These are phyloP conservation scores for Tylopilus rubrobrunneus DNA, from an alignment of 768 basidiomycete species.

Conservation along the genomic window DNA sequence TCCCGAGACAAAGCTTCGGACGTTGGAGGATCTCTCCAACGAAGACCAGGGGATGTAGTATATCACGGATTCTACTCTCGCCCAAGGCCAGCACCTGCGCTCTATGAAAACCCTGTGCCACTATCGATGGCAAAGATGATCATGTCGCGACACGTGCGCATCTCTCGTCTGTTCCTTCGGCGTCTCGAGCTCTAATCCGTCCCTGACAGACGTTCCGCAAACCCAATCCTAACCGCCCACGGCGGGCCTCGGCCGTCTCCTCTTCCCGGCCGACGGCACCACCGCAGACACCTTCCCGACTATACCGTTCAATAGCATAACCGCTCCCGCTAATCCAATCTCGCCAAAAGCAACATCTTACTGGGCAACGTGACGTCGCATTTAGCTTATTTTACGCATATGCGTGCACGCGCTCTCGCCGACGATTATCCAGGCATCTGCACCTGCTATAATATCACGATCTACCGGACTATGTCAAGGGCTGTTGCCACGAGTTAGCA, in stretches of 20 bases:
- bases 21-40: background rate
- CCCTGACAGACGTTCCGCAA: slow-evolving; percentile 31
- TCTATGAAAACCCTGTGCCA: slow-evolving; percentile 41
- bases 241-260: slow-evolving; percentile 20
- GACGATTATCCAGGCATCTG: slow-evolving; percentile 13
- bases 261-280: slow-evolving; percentile 21
- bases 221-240: slow-evolving; percentile 27
- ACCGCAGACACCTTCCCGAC: slow-evolving; percentile 32
- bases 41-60: background rate
- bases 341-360: slow-evolving; percentile 15
- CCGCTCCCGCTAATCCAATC: slow-evolving; percentile 12
- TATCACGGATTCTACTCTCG: background rate
- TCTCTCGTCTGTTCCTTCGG: background rate
- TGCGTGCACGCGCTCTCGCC: slow-evolving; percentile 18
- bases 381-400: slow-evolving; percentile 30
- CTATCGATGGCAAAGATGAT: slow-evolving; percentile 51
- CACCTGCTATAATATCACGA: slow-evolving; percentile 29
- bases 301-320: slow-evolving; percentile 35
- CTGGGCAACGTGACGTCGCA: slow-evolving; percentile 8
- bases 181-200: background rate
- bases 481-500: slow-evolving; percentile 22
- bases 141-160: slow-evolving; percentile 48
- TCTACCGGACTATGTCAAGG: slow-evolving; percentile 10
- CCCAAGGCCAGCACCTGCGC: slow-evolving; percentile 36
- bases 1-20: too few relatives aligned